Evolutionary conservation across 1,139 yeast genomes (phyloP).

Genomic region (Debaryomycetaceae sp.): DNA sequence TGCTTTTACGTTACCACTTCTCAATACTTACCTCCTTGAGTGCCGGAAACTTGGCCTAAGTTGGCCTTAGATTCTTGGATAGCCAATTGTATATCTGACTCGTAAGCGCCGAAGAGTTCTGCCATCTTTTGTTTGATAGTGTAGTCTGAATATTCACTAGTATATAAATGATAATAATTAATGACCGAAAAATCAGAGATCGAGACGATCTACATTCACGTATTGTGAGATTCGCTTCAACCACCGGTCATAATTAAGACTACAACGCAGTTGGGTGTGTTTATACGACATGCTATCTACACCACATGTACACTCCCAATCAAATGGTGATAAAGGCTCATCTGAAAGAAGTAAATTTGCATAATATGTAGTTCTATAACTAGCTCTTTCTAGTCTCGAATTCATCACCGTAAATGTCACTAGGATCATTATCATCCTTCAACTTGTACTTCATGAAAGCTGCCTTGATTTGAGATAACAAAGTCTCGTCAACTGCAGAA

Average conservation of each 20-base stretch:
- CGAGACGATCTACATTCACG: not conserved
- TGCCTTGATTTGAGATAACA: conserved; percentile 49
- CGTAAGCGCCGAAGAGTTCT: conserved; percentile 65
- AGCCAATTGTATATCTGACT: conserved; percentile 70
- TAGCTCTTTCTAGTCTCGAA: conserved; percentile 44
- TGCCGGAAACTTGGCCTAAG: conserved; percentile 52
- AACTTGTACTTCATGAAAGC: conserved; percentile 50
- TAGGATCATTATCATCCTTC: conserved; percentile 35
- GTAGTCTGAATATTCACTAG: not conserved
- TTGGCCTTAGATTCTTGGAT: conserved; percentile 68
- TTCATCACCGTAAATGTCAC: conserved; percentile 52
- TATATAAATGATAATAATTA: not conserved
- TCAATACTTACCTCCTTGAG: conserved; percentile 46
- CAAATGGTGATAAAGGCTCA: not conserved
- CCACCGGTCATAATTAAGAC: too few relatives aligned
- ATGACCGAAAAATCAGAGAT: not conserved
- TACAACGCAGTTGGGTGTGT: too few relatives aligned
- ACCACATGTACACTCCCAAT: not conserved
- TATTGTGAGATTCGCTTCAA: too few relatives aligned
- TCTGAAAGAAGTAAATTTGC: not conserved
- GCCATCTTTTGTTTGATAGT: conserved; percentile 30
- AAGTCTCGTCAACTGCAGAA: conserved; percentile 31
- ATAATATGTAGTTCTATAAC: not conserved
- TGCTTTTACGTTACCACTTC: not conserved
- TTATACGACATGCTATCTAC: too few relatives aligned